A percentile compares a stretch with the other conserved stretches of the same genome.
Conservation (phyloP, 257 asterid genomes). For the Scutellaria minor region DNA sequence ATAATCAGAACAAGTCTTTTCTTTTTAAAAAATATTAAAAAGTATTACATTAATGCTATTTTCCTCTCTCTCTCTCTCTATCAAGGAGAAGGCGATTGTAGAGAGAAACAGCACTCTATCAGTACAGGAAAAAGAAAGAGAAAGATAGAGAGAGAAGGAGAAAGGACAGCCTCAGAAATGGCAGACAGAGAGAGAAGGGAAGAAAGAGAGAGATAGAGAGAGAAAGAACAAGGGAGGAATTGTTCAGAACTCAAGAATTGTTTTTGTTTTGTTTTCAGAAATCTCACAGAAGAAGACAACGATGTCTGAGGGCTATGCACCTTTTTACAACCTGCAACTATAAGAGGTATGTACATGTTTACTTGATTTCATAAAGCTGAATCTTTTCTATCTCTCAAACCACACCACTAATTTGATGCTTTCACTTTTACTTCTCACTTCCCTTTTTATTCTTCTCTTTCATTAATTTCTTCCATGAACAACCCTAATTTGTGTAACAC, state of each 20-base stretch:
- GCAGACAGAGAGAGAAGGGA: conserved; percentile 40
- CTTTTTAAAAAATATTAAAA: conserved; percentile 21
- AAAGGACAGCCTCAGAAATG: conserved; percentile 55
- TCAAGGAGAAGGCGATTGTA: conserved; percentile 60
- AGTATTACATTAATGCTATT: not conserved
- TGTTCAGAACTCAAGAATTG: conserved; percentile 27
- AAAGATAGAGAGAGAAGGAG: conserved; percentile 37
- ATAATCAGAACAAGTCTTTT: conserved; percentile 8
- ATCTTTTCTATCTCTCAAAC: conserved; percentile 23
- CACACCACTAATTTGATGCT: conserved; percentile 43
- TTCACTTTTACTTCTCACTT: conserved; percentile 53
- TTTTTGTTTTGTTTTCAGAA: conserved; percentile 34
- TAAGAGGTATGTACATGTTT: conserved; percentile 38
- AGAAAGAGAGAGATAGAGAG: conserved; percentile 35
- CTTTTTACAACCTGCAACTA: conserved; percentile 70
- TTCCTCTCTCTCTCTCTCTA: conserved; percentile 39
- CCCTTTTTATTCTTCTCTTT: conserved; percentile 45
- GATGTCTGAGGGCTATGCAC: conserved; percentile 68
- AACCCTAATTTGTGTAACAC: not conserved
- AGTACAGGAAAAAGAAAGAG: conserved; percentile 35
- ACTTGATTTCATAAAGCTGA: conserved; percentile 33
- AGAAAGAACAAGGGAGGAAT: conserved; percentile 27
- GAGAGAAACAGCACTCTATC: conserved; percentile 50
- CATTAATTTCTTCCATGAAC: not conserved
- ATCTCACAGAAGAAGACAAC: conserved; percentile 78